A percentile compares a stretch with the other conserved stretches of the same genome.
phyloP scores from a whole-genome alignment of 192 early-diverging fungal genomes.

The Geranomyces variabilis region DNA sequence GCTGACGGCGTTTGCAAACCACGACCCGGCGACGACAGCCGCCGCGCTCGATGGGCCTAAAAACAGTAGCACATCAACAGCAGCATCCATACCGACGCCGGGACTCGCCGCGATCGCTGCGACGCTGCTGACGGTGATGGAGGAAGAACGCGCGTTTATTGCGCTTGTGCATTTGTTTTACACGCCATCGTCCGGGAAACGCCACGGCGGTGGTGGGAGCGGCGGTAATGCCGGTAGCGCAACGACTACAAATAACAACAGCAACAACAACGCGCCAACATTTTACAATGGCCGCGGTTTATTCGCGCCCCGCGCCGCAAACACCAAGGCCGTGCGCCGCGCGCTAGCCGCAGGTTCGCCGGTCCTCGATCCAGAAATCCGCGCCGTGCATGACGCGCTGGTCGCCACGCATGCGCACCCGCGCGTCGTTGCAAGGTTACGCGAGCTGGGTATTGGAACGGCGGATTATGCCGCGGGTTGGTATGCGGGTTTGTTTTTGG shows the following conservation, averaged over 20 bases:
- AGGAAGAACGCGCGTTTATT: constrained; percentile 33
- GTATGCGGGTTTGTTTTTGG: constrained; percentile 19
- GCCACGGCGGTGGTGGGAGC: background rate
- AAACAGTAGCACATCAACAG: no score
- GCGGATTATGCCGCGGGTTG: background rate
- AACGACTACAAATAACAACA: background rate
- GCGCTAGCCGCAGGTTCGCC: background rate
- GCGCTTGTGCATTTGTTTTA: constrained; percentile 28
- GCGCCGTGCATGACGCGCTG: constrained; percentile 7
- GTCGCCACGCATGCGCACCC: background rate
- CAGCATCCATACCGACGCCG: background rate
- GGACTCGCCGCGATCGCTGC: constrained; percentile 21
- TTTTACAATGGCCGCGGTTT: constrained; percentile 7
- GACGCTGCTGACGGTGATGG: constrained; percentile 27
- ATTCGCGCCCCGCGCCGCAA: background rate
- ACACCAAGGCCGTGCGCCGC: background rate
- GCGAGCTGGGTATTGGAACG: background rate
- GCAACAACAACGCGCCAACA: background rate
- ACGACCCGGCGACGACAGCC: background rate
- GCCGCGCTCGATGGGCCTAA: background rate
- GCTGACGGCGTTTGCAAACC: constrained; percentile 8
- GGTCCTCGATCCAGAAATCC: background rate
- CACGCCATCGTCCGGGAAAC: background rate
- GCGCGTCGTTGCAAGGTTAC: background rate
- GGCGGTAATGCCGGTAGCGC: no score